Base-by-base conservation (phyloP, 805 yeast genomes). In the Wickerhamomyces silvicola region DNA sequence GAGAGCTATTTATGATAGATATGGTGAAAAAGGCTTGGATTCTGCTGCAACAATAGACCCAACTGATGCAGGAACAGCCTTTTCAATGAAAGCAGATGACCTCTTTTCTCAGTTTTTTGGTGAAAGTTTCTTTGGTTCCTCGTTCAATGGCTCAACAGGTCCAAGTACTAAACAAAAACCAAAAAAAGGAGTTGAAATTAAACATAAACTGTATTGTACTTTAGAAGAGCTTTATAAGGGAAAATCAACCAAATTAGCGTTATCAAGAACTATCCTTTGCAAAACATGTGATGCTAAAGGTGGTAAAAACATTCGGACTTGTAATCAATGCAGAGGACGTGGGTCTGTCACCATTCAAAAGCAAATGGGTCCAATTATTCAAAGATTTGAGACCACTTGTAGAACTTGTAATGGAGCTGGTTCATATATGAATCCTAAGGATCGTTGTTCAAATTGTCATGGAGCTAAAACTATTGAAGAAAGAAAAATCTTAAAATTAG, bases 351-450 rank as follows among this genome's bases (percentile, higher is more conserved):
- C 90, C 45, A 81, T 87, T 46, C 85, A 96, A 32, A 83, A 95
- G 69, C 97, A 92, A 66, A 88, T 92, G 96, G 99, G 99, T 50
- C 96, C 95, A 46, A 86, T 92, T 88, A 83, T 92, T 54, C 99
- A 92, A 70, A 83, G 96, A 72, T 84, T 84, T 77, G 97, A 92
- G 68, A 78, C 94, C 28, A 78, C 77, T 33, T 92, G 99, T 81
- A 90, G 83, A 48, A 79, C 64, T 38, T 92, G 99, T 78, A 65
- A 76, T 45, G 98, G 97, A 57, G 70, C 81, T 38, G 99, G 99
- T 59, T 90, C 82, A 60, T 81, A 81, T 43, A 74, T 87, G 55
- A 78, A 81, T 58, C 72, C 88, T 33, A 81, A 81, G 66, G 95
- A 86, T 64, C 75, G 87, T 54, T 92, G 99, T 77, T 75, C 75